Evolutionary conservation across 1,139 yeast genomes (phyloP), one percentile per base, ranked within the genome.

Genomic region (Candida frijolesensis): DNA sequence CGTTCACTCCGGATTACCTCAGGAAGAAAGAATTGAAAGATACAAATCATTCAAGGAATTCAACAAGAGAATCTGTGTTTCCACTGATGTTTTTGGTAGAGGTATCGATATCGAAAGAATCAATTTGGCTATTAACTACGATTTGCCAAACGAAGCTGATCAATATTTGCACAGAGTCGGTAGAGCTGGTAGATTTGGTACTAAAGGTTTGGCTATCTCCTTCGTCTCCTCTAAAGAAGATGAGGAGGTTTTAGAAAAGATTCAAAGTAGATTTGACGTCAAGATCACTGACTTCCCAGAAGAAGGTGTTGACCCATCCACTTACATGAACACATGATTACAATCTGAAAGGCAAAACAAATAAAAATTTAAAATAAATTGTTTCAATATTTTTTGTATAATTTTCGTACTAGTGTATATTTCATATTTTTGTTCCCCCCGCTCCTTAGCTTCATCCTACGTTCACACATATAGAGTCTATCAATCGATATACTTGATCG

Each of bases 121-220:
- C 75, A 94, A 94, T 76, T 79, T 94, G 71, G 99, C 98, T 56
- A 91, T 94, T 79, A 94, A 94, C 80, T 94, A 94, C 74, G 99
- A 94, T 75, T 77, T 89, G 75, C 87, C 88, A 60, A 78, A 73
- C 60, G 97, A 90, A 76, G 97, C 98, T 57, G 99, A 94, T 74
- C 97, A 94, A 75, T 94, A 94, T 76, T 84, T 94, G 70, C 99
- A 94, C 80, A 89, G 99, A 79, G 99, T 94, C 56, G 99, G 99
- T 70, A 91, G 99, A 84, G 99, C 99, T 61, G 99, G 99, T 76
- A 91, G 99, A 82, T 94, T 94, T 66, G 99, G 99, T 80, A 94
- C 99, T 70, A 94, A 94, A 79, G 99, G 99, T 77, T 85, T 94
- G 64, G 96, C 97, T 50, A 82, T 94, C 55, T 90, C 97, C 46